These are phyloP conservation scores for Helianthus annuus DNA, from an alignment of 129 eudicot genomes.

Conservation along the genomic window DNA sequence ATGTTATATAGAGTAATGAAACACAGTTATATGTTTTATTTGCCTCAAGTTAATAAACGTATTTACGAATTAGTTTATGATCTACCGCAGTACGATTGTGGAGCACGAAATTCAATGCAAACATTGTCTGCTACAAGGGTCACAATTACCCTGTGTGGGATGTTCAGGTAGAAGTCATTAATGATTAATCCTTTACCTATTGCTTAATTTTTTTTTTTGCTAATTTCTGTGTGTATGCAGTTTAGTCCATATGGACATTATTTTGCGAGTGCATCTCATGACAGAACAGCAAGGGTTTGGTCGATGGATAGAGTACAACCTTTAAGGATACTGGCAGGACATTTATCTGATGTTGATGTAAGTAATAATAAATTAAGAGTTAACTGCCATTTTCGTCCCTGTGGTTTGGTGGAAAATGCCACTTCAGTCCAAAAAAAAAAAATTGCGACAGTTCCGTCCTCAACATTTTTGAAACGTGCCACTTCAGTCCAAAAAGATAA, in stretches of 20 bases:
- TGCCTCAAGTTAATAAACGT: neutral
- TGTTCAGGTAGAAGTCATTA: constrained; percentile 66
- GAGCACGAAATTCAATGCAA: constrained; percentile 94
- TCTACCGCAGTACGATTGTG: constrained; percentile 79
- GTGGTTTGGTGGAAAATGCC: too few relatives aligned
- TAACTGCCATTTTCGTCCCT: too few relatives aligned
- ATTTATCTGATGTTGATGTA: constrained; percentile 97
- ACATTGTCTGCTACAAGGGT: constrained; percentile 95
- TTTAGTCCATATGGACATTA: constrained; percentile 96
- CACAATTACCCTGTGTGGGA: constrained; percentile 99
- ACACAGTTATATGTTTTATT: neutral
- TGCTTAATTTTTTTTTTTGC: neutral
- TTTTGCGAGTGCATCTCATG: constrained; percentile 97
- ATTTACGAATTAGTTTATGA: constrained; percentile 5
- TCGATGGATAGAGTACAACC: constrained; percentile 93
- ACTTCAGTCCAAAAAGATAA: too few relatives aligned
- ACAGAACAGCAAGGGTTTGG: constrained; percentile 98
- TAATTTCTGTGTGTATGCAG: constrained; percentile 43
- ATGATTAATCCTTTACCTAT: neutral
- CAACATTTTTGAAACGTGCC: too few relatives aligned
- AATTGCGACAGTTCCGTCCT: too few relatives aligned
- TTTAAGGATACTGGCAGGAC: constrained; percentile 93
- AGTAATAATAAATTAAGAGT: constrained; percentile 36
- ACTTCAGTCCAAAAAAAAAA: too few relatives aligned
- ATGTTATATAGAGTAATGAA: constrained; percentile 5